Evolutionary conservation across 129 eudicot species (phyloP).

Genomic region (Flaveria ramosissima): DNA sequence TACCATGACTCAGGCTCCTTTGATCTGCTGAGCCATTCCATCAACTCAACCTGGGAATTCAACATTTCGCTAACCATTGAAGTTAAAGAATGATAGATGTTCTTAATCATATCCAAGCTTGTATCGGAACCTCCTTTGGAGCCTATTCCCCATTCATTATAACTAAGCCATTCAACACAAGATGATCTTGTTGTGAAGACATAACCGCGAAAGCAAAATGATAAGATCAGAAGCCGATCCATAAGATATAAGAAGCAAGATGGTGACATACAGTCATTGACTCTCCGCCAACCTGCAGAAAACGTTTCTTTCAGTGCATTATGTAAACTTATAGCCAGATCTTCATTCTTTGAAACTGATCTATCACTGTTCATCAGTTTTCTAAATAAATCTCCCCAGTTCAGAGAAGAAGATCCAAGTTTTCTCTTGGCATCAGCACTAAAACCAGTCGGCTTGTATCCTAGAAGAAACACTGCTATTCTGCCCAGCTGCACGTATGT

Average conservation of each 20-base stretch:
- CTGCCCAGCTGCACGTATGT: conserved; percentile 47
- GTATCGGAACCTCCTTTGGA: background rate
- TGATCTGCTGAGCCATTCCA: conserved; percentile 46
- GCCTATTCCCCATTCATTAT: conserved; percentile 24
- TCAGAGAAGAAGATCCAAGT: conserved; percentile 17
- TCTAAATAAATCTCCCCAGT: conserved; percentile 45
- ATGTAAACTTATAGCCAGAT: conserved; percentile 29
- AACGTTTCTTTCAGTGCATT: conserved; percentile 39
- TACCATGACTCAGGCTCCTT: conserved; percentile 21
- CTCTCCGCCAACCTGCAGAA: conserved; percentile 32
- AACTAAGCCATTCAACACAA: conserved; percentile 53
- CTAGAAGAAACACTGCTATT: conserved; percentile 40
- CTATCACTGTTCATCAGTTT: conserved; percentile 1
- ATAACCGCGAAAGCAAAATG: conserved; percentile 30
- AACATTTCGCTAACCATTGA: conserved; percentile 30
- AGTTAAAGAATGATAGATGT: conserved; percentile 33
- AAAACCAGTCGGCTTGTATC: conserved; percentile 30
- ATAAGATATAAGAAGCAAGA: conserved; percentile 58
- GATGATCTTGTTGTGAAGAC: conserved; percentile 53
- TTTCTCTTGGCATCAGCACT: conserved; percentile 23
- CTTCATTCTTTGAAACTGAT: background rate
- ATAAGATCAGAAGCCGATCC: conserved; percentile 55
- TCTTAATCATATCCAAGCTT: conserved; percentile 18
- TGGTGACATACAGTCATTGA: conserved; percentile 47
- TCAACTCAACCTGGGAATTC: conserved; percentile 23